Evolutionary conservation across 805 yeast species (phyloP), one percentile per base, ranked within the genome.

Genomic region (Aciculoconidium aculeatum): DNA sequence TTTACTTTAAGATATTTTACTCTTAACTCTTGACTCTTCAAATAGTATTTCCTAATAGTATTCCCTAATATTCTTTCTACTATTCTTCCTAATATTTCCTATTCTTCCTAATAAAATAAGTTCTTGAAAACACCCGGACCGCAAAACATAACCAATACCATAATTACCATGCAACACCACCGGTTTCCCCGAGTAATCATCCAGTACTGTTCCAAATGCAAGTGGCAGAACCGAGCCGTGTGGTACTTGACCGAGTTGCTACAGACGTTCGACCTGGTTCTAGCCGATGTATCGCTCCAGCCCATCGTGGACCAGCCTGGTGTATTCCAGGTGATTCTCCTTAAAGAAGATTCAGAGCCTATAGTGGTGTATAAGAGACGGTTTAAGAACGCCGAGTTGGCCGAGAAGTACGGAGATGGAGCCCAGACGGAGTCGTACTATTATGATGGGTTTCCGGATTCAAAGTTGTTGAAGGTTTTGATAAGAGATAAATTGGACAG

Each of bases 191-290:
- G 75, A 24, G 71, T 86, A 2, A 58, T 74, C 4, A 84, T 86
- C 23, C 67, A 72, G 41, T 86, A 79, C 55, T 86, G 96, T 49
- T 80, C 81, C 21, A 74, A 71, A 47, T 86, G 96, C 62, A 80
- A 81, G 45, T 86, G 96, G 96, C 81, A 82, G 44, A 69, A 84
- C 26, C 61, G 96, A 8, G 94, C 95, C 2, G 70, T 84, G 0
- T 87, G 95, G 95, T 84, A 84, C 42, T 61, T 76, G 17, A 95
- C 83, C 49, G 96, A 86, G 53, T 59, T 87, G 1, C 56, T 86
- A n/a, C 85, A 81, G 45, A 87, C 96, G 0, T 87, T 85, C 52
- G 78, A 77, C 70, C 49, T 46, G 66, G 21, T 94, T 76, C 20
- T 41, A 15, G 41, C 50, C 6, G 55, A 50, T 15, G 38, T 51